phyloP scores from a whole-genome alignment of 345 rosid genomes.

The Arabis hirsuta region DNA sequence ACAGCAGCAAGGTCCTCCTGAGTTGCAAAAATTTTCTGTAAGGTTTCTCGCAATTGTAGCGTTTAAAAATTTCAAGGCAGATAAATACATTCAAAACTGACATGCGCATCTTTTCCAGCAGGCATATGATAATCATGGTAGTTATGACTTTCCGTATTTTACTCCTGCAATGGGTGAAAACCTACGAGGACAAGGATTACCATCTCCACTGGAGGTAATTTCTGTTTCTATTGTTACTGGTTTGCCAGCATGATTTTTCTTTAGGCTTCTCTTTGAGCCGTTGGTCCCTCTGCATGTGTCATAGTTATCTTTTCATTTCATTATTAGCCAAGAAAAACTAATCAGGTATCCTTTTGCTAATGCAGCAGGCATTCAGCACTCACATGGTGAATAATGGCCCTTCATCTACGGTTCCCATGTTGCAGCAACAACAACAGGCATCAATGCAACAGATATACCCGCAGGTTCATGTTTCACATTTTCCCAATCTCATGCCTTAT shows the following conservation, averaged over 20 bases:
- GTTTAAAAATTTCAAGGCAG: slow-evolving; percentile 22
- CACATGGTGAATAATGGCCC: slow-evolving; percentile 55
- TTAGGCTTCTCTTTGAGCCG: slow-evolving; percentile 8
- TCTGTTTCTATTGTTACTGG: slow-evolving; percentile 21
- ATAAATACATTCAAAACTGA: slow-evolving; percentile 10
- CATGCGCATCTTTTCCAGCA: background rate
- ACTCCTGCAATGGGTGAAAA: slow-evolving; percentile 68
- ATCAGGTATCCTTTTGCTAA: background rate
- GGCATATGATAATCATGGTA: slow-evolving; percentile 50
- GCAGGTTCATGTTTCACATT: slow-evolving; percentile 87
- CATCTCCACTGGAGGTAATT: slow-evolving; percentile 78
- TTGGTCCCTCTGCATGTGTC: background rate
- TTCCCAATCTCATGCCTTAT: slow-evolving; percentile 77
- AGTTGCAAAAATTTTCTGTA: slow-evolving; percentile 64
- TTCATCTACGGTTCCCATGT: slow-evolving; percentile 66
- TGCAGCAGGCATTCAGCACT: slow-evolving; percentile 52
- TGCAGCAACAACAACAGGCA: slow-evolving; percentile 68
- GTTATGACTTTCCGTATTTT: slow-evolving; percentile 75
- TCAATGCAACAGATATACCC: slow-evolving; percentile 85
- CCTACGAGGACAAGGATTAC: slow-evolving; percentile 62
- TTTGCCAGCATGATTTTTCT: slow-evolving; percentile 22
- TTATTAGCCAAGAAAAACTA: slow-evolving; percentile 1
- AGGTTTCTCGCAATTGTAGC: slow-evolving; percentile 37
- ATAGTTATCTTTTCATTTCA: background rate
- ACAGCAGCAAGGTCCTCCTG: slow-evolving; percentile 70